A percentile compares a stretch with the other conserved stretches of the same genome.
phyloP scores from a whole-genome alignment of 805 yeast genomes.

The Monosporozyma siamensis region DNA sequence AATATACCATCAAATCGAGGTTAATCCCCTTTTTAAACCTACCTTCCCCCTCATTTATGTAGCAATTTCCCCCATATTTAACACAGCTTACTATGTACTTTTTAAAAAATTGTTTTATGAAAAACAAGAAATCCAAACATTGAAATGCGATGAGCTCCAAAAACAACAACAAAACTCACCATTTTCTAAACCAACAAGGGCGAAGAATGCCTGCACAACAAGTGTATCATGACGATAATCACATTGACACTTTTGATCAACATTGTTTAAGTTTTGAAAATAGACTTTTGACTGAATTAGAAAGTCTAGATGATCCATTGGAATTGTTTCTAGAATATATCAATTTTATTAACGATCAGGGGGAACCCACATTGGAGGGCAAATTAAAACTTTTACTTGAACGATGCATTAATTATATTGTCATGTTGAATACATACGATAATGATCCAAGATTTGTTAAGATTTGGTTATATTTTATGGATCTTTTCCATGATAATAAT shows the following conservation, averaged over 20 bases:
- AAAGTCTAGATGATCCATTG: constrained; percentile 74
- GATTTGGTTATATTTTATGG: constrained; percentile 74
- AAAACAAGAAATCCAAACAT: too few species aligned
- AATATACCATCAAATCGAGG: too few species aligned
- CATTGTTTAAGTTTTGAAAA: constrained; percentile 32
- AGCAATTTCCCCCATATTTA: too few species aligned
- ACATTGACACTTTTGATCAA: not conserved
- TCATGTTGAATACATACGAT: constrained; percentile 56
- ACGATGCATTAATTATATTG: constrained; percentile 45
- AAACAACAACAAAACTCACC: too few species aligned
- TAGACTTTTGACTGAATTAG: constrained; percentile 36
- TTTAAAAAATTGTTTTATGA: too few species aligned
- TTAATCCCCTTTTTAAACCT: too few species aligned
- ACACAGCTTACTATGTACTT: too few species aligned
- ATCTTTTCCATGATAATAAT: constrained; percentile 25
- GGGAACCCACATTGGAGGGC: constrained; percentile 22
- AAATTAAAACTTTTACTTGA: constrained; percentile 57
- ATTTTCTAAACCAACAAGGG: too few species aligned
- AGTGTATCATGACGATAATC: not conserved
- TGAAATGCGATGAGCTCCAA: too few species aligned
- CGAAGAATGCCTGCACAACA: not conserved
- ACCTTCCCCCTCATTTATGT: too few species aligned
- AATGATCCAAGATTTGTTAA: constrained; percentile 75
- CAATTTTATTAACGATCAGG: constrained; percentile 54
- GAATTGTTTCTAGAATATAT: constrained; percentile 68